Evolutionary conservation across 2,329 filamentous ascomycete species (phyloP), one percentile per base, ranked within the genome.

Genomic region (Pochonia chlamydosporia): DNA sequence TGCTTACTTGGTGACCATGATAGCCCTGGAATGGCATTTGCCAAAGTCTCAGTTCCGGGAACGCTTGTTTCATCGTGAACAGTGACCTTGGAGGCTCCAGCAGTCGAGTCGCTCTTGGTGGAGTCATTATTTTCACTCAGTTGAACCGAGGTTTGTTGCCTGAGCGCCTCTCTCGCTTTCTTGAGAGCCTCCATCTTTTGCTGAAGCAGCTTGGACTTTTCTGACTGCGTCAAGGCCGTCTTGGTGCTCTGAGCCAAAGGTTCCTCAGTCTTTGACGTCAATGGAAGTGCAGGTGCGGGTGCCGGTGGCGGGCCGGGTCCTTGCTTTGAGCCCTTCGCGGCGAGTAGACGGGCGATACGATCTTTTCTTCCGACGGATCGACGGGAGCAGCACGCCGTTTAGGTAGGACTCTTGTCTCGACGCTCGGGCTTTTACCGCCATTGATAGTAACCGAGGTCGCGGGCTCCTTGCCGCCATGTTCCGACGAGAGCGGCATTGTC

Each of bases 131-230:
- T 26, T 48, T 52, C 36, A 16, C 41, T 24, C 20, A n/a, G 13
- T 13, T 25, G 30, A 21, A 26, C 20, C 25, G 45, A 13, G n/a
- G 40, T 40, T 21, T 35, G 20, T n/a, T 48, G 41, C 20, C 40
- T 47, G 11, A 65, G 66, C 5, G 64, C 68, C 57, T 76, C 71
- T 26, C 77, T 70, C 30, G 75, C 70, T 56, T 80, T 83, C 55
- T 82, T 81, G 20, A 93, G 68, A 20, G 85, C 85, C 50, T 89
- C 87, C 59, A 95, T 84, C 55, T 89, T 89, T 60, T 89, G 80
- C 53, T 88, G 82, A 40, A 91, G 74, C 26, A 90, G 68, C 49
- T 75, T 78, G 48, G 88, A 87, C 50, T 87, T 95, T 54, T 89
- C 78, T 16, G 79, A 80, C 59, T 84, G 63, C 42, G 41, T 52